phyloP scores from a whole-genome alignment of 2,329 filamentous ascomycete species.

The Neofusicoccum cordaticola region DNA sequence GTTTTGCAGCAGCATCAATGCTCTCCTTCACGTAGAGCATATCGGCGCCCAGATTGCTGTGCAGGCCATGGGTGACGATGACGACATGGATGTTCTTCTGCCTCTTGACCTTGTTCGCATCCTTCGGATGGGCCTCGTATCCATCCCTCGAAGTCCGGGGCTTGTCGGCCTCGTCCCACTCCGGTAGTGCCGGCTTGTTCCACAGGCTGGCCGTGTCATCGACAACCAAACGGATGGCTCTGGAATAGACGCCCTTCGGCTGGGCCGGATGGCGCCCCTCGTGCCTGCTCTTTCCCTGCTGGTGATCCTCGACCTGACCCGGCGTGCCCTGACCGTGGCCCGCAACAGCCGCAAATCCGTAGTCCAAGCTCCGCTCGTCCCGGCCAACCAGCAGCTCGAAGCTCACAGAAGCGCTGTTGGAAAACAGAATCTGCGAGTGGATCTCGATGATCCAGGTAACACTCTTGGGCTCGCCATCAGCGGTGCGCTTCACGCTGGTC shows the following conservation, averaged over 20 bases:
- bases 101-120: conserved; percentile 43
- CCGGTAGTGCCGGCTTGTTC: conserved; percentile 84
- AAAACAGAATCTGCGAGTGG: conserved; percentile 90
- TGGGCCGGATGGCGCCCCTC: conserved; percentile 59
- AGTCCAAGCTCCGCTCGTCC: conserved; percentile 76
- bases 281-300: conserved; percentile 58
- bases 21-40: conserved; percentile 98
- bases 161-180: conserved; percentile 46
- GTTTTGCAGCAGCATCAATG: conserved; percentile 78
- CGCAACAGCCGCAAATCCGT: conserved; percentile 58
- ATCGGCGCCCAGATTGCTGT: conserved; percentile 92
- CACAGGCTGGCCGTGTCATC: conserved; percentile 88
- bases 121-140: conserved; percentile 17
- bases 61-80: conserved; percentile 86
- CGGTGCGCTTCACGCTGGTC: conserved; percentile 37
- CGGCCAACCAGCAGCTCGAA: conserved; percentile 85
- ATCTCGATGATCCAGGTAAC: conserved; percentile 90
- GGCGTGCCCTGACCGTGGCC: conserved; percentile 51
- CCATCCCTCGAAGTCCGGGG: conserved; percentile 29
- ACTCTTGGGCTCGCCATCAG: conserved; percentile 47
- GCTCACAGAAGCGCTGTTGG: conserved; percentile 77
- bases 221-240: conserved; percentile 71
- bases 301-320: conserved; percentile 74
- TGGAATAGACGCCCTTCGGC: conserved; percentile 77
- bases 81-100: conserved; percentile 85